Evolutionary conservation across 192 early-diverging fungal genomes (phyloP), one percentile per base, ranked within the genome.

Genomic region (Chytriomyces hyalinus): DNA sequence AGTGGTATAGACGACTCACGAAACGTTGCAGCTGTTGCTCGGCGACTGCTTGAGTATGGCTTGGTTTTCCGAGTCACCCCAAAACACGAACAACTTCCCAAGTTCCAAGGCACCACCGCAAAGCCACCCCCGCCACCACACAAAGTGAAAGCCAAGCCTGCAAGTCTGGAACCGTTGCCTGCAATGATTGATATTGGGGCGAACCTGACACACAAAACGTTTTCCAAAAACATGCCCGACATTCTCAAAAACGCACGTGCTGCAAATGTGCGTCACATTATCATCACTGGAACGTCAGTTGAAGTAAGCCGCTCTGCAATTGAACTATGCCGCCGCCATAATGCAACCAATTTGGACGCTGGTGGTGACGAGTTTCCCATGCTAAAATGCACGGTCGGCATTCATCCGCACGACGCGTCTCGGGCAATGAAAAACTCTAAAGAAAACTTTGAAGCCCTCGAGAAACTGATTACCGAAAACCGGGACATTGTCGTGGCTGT

Each of bases 1-100:
- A 90, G 88, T 28, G 95, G 95, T 6, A 82, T 93, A 67, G 94
- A 94, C 81, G 94, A 96, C 76, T 84, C 93, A 1, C 67, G 86
- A 22, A 96, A 95, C 83, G 85, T 96, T 15, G 90, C 87, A 11
- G 65, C 84, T 24, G 93, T 95, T 46, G 91, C 89, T 13, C 79
- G 82, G 60, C 72, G 71, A 6, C 81, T 96, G 79, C 82, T 88
- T 49, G 57, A 76, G 13, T 69, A 80, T 24, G 83, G 81, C 2
- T 82, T 73, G 24, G 0, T 62, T 17, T 78, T 86, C 43, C 63
- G 45, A 26, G 57, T 50, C 64, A 86, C 78, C 46, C 61, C 46
- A n/a, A 61, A 6, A 9, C 3, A 6, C 7, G 13, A 11, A 17
- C 2, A 36, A 2, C n/a, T 11, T 60, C 8, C 70, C 11, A 60